Base-by-base conservation (phyloP, 1,139 yeast genomes). In the Taphrina betulina region DNA sequence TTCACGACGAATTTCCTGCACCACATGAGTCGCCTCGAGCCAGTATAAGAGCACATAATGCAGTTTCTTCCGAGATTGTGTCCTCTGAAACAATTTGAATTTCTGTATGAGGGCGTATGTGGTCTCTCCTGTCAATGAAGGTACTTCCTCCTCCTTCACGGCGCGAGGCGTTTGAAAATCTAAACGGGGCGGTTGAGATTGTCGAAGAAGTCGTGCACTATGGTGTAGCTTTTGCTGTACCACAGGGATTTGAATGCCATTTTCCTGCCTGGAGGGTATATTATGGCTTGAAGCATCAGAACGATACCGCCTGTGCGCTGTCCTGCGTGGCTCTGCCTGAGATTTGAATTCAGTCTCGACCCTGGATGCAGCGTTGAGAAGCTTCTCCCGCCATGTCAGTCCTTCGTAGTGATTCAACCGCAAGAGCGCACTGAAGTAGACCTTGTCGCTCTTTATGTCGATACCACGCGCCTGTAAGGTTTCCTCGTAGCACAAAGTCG, bases 401-500 rank as follows among this genome's bases (percentile, higher is more conserved):
- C 48, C 48, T 3, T 19, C 38, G 20, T 31, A 31, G 19, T 31
- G 36, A n/a, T 22, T 43, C 29, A 43, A 33, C 20, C 34, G 29
- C 48, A 43, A 20, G 26, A 43, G 48, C 5, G 48, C 48, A 29
- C 38, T 43, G 38, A 43, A 43, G 22, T 43, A 43, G 29, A 31
- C 31, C 29, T 43, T 43, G 29, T 43, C 48, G 20, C 14, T 19
- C 7, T 31, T 20, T 3, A 43, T 19, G n/a, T 22, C 31, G 17
- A 43, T 29, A 28, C 31, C 20, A 19, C 26, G 48, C 19, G 26
- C 17, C 7, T 16, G 10, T 19, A 43, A 20, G 8, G 31, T 37
- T 26, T 43, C 23, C n/a, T 29, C 38, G 12, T 43, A 43, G 7
- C 34, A 19, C 8, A 14, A 26, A 5, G 38, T 43, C 14, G 48